Evolutionary conservation across 352 stramenopile genomes (phyloP).

Genomic region (Globisporangium cederbergense): DNA sequence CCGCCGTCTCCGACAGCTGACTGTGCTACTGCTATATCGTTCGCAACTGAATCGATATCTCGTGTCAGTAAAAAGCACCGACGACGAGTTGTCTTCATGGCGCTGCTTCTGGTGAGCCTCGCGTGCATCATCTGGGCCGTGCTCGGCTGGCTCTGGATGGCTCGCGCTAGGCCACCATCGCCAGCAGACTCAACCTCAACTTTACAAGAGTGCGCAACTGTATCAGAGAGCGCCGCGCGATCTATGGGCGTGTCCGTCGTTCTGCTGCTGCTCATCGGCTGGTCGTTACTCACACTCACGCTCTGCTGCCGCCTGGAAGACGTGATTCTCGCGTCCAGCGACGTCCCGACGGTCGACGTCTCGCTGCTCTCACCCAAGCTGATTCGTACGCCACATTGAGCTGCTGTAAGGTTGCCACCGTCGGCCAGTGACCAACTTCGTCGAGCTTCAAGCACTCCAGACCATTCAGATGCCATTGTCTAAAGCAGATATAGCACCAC

Average conservation of each 20-base stretch:
- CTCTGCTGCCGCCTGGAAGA: constrained; percentile 56
- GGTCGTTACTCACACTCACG: constrained; percentile 35
- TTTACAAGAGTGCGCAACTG: background rate
- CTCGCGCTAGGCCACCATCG: background rate
- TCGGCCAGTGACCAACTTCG: background rate
- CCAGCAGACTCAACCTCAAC: background rate
- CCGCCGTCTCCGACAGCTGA: background rate
- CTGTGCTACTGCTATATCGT: background rate
- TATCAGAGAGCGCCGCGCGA: constrained; percentile 5
- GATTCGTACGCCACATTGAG: background rate
- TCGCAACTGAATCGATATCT: background rate
- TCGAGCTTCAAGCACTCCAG: background rate
- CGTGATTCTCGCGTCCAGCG: constrained; percentile 34
- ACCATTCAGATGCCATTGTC: background rate
- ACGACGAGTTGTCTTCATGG: constrained; percentile 14
- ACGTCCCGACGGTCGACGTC: constrained; percentile 28
- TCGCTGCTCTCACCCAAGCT: constrained; percentile 35
- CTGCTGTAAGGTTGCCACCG: background rate
- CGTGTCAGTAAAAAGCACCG: constrained; percentile 1
- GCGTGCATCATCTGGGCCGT: constrained; percentile 24
- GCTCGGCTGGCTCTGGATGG: constrained; percentile 20
- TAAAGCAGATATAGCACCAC: no score
- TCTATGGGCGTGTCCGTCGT: constrained; percentile 24
- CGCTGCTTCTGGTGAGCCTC: constrained; percentile 17
- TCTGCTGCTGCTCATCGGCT: constrained; percentile 32